phyloP scores from a whole-genome alignment of 1,284 basidiomycete species.

The Anthracocystis walkeri region DNA sequence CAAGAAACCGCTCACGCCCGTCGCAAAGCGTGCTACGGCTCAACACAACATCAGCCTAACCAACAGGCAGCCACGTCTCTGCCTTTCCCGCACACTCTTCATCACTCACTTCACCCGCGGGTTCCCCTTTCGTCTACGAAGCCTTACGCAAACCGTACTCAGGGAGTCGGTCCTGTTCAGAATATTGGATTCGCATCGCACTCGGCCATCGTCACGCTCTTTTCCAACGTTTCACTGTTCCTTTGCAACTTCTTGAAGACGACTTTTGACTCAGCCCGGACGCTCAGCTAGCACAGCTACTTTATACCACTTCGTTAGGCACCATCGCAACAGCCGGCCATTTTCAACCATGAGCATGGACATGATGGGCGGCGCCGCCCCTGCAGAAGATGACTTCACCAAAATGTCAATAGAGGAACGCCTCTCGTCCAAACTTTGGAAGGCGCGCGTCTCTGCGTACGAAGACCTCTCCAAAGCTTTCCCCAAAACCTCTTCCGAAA shows the following conservation, averaged over 20 bases:
- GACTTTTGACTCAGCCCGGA: slow-evolving; percentile 3
- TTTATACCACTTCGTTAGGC: background rate
- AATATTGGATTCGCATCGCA: background rate
- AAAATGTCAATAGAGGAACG: slow-evolving; percentile 83
- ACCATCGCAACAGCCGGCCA: background rate
- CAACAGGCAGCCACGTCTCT: background rate
- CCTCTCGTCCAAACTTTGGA: slow-evolving; percentile 84
- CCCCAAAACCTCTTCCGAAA: slow-evolving; percentile 80
- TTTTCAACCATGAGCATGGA: slow-evolving; percentile 43
- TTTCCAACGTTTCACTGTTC: background rate
- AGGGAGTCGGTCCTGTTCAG: background rate
- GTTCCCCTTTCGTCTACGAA: background rate
- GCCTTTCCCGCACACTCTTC: background rate
- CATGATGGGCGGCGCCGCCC: slow-evolving; percentile 41
- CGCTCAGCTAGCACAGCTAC: background rate
- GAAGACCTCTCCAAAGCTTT: slow-evolving; percentile 76
- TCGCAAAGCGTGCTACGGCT: background rate
- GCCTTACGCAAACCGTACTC: background rate
- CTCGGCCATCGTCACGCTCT: background rate
- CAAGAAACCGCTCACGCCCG: slow-evolving; percentile 14
- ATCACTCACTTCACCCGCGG: background rate
- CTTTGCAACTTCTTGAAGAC: background rate
- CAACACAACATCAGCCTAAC: background rate
- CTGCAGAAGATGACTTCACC: slow-evolving; percentile 88
- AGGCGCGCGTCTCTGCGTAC: slow-evolving; percentile 93